Conservation (phyloP, 2,329 filamentous ascomycete species). For the Teratosphaeria gauchensis region DNA sequence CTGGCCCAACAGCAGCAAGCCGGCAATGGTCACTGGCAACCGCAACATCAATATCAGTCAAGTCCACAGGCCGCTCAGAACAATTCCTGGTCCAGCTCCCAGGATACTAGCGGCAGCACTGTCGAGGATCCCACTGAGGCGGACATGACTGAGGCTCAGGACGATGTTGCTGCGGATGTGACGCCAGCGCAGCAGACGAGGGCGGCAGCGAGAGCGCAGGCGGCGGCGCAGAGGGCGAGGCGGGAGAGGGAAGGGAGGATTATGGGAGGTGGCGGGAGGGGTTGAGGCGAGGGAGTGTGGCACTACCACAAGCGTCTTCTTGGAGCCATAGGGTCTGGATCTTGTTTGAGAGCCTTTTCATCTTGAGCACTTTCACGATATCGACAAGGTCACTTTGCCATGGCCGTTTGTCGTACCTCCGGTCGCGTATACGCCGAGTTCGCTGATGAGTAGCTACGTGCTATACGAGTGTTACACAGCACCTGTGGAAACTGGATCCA, state of each 20-base stretch:
- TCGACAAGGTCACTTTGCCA: too few species aligned
- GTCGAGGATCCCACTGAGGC: conserved; percentile 11
- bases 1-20: conserved; percentile 14
- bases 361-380: too few species aligned
- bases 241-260: conserved; percentile 4
- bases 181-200: conserved; percentile 17
- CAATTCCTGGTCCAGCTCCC: conserved; percentile 5
- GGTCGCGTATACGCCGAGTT: too few species aligned
- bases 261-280: conserved; percentile 6
- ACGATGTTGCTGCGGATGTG: not conserved
- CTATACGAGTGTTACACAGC: too few species aligned
- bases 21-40: conserved; percentile 7
- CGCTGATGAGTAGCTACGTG: too few species aligned
- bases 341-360: too few species aligned
- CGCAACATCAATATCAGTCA: not conserved
- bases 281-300: conserved; percentile 3
- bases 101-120: conserved; percentile 13
- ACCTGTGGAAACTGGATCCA: too few species aligned
- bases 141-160: conserved; percentile 1
- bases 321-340: too few species aligned
- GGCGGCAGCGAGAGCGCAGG: conserved; percentile 16
- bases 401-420: too few species aligned
- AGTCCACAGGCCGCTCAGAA: not conserved
- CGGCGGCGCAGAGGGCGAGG: conserved; percentile 21
- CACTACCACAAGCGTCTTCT: too few species aligned